phyloP scores from a whole-genome alignment of 2,329 filamentous ascomycete genomes.

The Dichotomopilus funicola region DNA sequence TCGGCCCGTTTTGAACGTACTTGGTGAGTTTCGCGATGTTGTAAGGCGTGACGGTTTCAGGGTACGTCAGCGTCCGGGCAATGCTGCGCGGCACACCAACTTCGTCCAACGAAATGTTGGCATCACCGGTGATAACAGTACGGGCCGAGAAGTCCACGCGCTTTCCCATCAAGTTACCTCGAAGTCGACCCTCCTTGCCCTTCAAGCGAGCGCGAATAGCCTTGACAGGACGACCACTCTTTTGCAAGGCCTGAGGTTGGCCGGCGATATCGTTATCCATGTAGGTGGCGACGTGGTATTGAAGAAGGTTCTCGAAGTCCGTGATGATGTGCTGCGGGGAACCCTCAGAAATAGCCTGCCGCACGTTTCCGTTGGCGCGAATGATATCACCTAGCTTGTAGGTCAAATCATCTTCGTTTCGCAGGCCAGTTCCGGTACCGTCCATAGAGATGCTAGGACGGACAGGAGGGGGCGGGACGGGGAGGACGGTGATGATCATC shows the following conservation, averaged over 20 bases:
- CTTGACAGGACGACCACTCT: slow-evolving; percentile 94
- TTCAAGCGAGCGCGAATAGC: slow-evolving; percentile 95
- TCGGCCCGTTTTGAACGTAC: slow-evolving; percentile 87
- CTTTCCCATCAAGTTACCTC: slow-evolving; percentile 99
- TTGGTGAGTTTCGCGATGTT: slow-evolving; percentile 90
- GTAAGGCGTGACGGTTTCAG: slow-evolving; percentile 94
- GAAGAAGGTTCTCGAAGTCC: slow-evolving; percentile 85
- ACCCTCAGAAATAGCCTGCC: slow-evolving; percentile 83
- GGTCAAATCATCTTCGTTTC: slow-evolving; percentile 97
- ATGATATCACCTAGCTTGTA: slow-evolving; percentile 99
- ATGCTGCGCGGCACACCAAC: slow-evolving; percentile 95
- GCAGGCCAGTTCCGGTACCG: slow-evolving; percentile 82
- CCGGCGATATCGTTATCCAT: slow-evolving; percentile 99
- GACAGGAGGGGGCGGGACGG: slow-evolving; percentile 91
- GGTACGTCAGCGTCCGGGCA: slow-evolving; percentile 87
- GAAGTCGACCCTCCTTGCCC: slow-evolving; percentile 95
- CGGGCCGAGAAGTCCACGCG: slow-evolving; percentile 98
- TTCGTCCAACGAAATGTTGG: slow-evolving; percentile 91
- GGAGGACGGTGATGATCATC: slow-evolving; percentile 94
- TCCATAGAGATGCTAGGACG: slow-evolving; percentile 97
- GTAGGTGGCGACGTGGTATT: slow-evolving; percentile 97
- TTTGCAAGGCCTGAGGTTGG: slow-evolving; percentile 88
- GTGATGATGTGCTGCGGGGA: slow-evolving; percentile 84
- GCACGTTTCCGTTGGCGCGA: slow-evolving; percentile 91
- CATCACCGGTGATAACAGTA: slow-evolving; percentile 98